Conservation (phyloP, 192 early-diverging fungal species). For the Kappamyces sp. region DNA sequence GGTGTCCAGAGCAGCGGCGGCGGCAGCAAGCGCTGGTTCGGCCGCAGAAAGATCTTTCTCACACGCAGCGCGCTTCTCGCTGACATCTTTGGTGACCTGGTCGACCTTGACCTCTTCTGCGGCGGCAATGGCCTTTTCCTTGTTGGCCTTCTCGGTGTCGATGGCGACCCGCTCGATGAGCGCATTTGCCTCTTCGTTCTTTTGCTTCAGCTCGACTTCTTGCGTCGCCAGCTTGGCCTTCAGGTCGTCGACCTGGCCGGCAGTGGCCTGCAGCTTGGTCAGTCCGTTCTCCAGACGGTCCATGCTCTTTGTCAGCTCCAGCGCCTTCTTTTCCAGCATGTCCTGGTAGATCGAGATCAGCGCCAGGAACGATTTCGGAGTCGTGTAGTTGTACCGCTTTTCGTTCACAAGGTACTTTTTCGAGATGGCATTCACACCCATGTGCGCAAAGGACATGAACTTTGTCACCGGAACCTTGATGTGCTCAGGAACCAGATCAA, state of each 20-base stretch:
- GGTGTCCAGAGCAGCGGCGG: slow-evolving; percentile 52
- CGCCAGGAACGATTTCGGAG: slow-evolving; percentile 61
- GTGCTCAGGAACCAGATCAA: slow-evolving; percentile 48
- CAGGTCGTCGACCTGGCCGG: slow-evolving; percentile 58
- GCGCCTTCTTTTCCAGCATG: slow-evolving; percentile 56
- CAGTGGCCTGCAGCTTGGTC: slow-evolving; percentile 58
- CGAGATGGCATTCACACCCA: slow-evolving; percentile 53
- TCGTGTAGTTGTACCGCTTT: slow-evolving; percentile 63
- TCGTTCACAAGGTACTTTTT: slow-evolving; percentile 59
- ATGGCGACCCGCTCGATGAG: slow-evolving; percentile 58
- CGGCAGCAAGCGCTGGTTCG: slow-evolving; percentile 57
- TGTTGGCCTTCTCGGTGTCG: slow-evolving; percentile 62
- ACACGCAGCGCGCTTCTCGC: slow-evolving; percentile 51
- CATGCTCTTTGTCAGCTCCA: slow-evolving; percentile 56
- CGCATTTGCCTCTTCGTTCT: slow-evolving; percentile 57
- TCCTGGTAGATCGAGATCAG: slow-evolving; percentile 57
- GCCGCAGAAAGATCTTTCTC: slow-evolving; percentile 55
- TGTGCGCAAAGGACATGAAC: slow-evolving; percentile 62
- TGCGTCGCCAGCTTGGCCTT: slow-evolving; percentile 60
- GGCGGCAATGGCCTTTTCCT: slow-evolving; percentile 62
- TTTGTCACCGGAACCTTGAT: slow-evolving; percentile 48
- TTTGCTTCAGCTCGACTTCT: slow-evolving; percentile 60
- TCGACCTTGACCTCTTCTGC: slow-evolving; percentile 61
- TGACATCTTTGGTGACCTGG: slow-evolving; percentile 54
- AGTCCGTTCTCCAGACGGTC: slow-evolving; percentile 63